Base-by-base conservation (phyloP, 2,329 filamentous ascomycete species). In the Alternaria brassicae region DNA sequence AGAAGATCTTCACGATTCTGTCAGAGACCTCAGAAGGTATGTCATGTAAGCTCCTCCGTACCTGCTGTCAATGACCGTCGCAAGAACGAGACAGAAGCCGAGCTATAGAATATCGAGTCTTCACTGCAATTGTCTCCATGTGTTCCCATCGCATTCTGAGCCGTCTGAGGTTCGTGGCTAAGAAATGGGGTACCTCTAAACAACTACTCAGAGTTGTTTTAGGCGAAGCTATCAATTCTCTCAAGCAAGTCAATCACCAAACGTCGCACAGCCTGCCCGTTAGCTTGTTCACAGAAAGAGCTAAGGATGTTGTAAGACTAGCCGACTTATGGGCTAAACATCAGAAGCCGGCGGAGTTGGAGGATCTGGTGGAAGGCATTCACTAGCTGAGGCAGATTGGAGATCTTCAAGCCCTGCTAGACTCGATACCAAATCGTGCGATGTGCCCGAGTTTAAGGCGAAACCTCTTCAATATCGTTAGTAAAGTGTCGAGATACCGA, bases 401-500 rank as follows among this genome's bases (percentile, higher is more conserved):
- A 32, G 25, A 58, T 47, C 19, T 67, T 41, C 30, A 54, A 37
- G 41, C 37, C 32, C 27, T 67, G 25, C 19, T 66, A 19, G 50
- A 58, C 30, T 34, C 23, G 4, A 58, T 68, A 45, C 57, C 58
- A 39, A 66, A 63, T 36, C 56, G 49, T 53, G 28, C 17, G 6
- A 66, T 68, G 63, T 19, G 17, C 32, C 61, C 63, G 36, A 65
- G 54, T 30, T 51, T 51, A 30, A 56, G 56, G 39, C 27, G 36
- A 36, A 66, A 56, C 41, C 55, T 68, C 10, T 25, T 52, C 37
- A 68, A 63, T 15, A 66, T 63, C 13, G 34, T 64, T 27, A 58
- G 23, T 4, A 68, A 68, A 49, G 61, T 67, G 10, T 41, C 62
- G 10, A 63, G 65, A 40, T 69, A 67, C 34, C 50, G 60, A 19